These are phyloP conservation scores for Globisporangium paroecandrum DNA, from an alignment of 352 stramenopile genomes.

Conservation along the genomic window DNA sequence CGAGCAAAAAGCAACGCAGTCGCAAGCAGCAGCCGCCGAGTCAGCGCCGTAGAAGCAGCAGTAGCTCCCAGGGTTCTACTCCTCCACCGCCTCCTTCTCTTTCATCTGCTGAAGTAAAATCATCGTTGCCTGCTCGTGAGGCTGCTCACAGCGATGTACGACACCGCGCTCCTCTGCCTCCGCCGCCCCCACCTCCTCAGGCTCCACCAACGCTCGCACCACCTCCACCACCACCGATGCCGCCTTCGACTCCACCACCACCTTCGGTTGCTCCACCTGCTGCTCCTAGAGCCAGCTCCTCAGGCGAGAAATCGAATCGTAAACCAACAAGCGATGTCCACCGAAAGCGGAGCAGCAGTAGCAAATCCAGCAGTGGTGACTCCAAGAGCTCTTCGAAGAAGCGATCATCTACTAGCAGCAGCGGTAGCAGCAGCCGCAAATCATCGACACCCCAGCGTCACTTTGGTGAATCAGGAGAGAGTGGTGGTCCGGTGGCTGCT, in stretches of 20 bases:
- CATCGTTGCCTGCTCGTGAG: background rate
- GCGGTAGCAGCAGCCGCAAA: background rate
- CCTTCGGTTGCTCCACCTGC: conserved; percentile 5
- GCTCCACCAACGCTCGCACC: conserved; percentile 11
- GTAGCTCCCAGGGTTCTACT: background rate
- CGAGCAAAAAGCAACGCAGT: conserved; percentile 22
- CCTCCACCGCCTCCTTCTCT: conserved; percentile 18
- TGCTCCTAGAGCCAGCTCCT: background rate
- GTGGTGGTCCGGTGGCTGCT: conserved; percentile 26
- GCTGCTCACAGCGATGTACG: conserved; percentile 1
- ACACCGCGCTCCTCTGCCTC: conserved; percentile 19
- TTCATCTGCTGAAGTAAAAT: background rate
- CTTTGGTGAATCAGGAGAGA: conserved; percentile 18
- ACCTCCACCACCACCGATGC: conserved; percentile 18
- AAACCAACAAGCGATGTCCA: conserved; percentile 1
- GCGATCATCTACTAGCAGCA: conserved; percentile 6
- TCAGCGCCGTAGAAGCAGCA: conserved; percentile 11
- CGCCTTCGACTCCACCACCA: conserved; percentile 16
- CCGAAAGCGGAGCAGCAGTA: conserved; percentile 11
- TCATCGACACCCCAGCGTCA: background rate
- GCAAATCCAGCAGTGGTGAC: conserved; percentile 13
- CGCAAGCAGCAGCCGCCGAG: conserved; percentile 6
- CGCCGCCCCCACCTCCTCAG: conserved; percentile 24
- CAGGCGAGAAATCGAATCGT: conserved; percentile 2
- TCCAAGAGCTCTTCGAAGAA: conserved; percentile 19